These are phyloP conservation scores for Suillus sp. DNA, from an alignment of 768 basidiomycete species.

Conservation along the genomic window DNA sequence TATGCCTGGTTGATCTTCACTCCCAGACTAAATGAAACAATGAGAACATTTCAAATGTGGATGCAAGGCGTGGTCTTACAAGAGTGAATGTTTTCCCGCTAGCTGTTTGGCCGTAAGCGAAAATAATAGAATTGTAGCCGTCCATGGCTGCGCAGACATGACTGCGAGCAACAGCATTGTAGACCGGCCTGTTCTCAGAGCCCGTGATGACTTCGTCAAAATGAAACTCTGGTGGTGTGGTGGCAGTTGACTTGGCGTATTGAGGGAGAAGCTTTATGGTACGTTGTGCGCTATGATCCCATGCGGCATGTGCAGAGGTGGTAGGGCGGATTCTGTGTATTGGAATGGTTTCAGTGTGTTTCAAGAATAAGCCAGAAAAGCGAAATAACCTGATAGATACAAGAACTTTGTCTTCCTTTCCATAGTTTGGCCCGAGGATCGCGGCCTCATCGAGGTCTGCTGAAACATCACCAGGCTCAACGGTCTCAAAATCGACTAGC, in stretches of 20 bases:
- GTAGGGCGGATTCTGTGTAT: conserved; percentile 64
- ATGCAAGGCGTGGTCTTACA: conserved; percentile 31
- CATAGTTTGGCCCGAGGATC: conserved; percentile 48
- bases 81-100: conserved; percentile 76
- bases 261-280: conserved; percentile 64
- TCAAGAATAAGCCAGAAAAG: conserved; percentile 13
- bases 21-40: conserved; percentile 54
- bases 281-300: conserved; percentile 50
- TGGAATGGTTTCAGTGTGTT: background rate
- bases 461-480: conserved; percentile 70
- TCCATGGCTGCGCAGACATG: conserved; percentile 94
- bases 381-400: conserved; percentile 69
- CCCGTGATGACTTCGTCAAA: conserved; percentile 81
- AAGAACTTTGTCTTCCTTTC: conserved; percentile 84
- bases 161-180: conserved; percentile 71
- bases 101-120: conserved; percentile 92
- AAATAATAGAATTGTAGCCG: conserved; percentile 94
- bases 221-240: conserved; percentile 52
- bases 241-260: conserved; percentile 48
- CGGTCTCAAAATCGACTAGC: conserved; percentile 71
- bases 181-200: conserved; percentile 78
- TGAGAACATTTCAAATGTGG: conserved; percentile 33
- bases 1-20: conserved; percentile 86
- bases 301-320: conserved; percentile 47
- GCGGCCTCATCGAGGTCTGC: conserved; percentile 66